phyloP scores from a whole-genome alignment of 805 yeast genomes.

The Candida namnaoensis region DNA sequence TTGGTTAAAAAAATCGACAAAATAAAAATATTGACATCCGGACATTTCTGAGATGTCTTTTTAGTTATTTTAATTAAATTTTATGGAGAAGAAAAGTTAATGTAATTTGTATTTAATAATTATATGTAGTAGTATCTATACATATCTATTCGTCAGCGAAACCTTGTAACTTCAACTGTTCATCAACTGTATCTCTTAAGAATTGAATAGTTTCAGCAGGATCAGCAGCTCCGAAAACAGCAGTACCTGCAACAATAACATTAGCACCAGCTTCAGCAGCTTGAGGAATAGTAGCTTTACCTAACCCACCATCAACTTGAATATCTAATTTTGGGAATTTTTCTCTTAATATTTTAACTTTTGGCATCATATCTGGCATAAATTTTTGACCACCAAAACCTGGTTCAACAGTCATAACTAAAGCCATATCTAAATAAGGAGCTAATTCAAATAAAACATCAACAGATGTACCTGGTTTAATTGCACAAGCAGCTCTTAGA shows the following conservation, averaged over 20 bases:
- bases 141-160: no score
- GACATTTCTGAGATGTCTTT: no score
- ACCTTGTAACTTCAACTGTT: constrained; percentile 38
- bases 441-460: constrained; percentile 73
- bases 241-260: constrained; percentile 95
- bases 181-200: constrained; percentile 55
- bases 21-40: no score
- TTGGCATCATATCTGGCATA: constrained; percentile 94
- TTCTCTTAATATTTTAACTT: constrained; percentile 68
- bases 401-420: constrained; percentile 98
- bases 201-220: constrained; percentile 68
- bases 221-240: constrained; percentile 78
- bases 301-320: constrained; percentile 96
- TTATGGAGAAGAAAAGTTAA: no score
- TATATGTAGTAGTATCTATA: no score
- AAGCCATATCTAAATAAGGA: constrained; percentile 82
- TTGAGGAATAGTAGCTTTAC: constrained; percentile 70
- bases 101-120: no score
- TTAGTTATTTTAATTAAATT: no score
- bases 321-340: constrained; percentile 75
- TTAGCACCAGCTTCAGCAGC: constrained; percentile 99
- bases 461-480: constrained; percentile 89
- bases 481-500: constrained; percentile 91
- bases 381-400: constrained; percentile 98
- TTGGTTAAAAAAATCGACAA: no score